A percentile compares a stretch with the other conserved stretches of the same genome.
Evolutionary conservation across 2,329 filamentous ascomycete species (phyloP).

Genomic region (Cladosporium sp.): DNA sequence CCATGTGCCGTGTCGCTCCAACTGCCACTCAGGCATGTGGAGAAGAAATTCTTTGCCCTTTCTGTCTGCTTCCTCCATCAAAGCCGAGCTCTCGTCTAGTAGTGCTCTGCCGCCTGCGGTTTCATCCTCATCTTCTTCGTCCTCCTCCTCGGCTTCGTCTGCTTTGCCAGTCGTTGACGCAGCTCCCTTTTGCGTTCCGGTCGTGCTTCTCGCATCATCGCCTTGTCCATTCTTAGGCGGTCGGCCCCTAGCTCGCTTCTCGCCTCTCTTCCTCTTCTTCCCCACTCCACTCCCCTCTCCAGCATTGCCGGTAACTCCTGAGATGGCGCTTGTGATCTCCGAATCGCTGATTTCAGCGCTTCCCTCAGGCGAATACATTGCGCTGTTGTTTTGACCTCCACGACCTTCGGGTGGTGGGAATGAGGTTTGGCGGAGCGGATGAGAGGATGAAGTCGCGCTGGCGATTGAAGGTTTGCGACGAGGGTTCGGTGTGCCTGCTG

Average conservation of each 20-base stretch:
- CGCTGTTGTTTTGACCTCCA: background rate
- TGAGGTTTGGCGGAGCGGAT: conserved; percentile 74
- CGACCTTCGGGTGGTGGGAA: conserved; percentile 58
- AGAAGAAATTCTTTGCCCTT: conserved; percentile 39
- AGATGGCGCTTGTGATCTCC: conserved; percentile 31
- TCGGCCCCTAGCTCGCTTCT: conserved; percentile 23
- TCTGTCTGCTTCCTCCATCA: conserved; percentile 11
- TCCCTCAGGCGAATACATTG: conserved; percentile 25
- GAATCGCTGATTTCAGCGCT: conserved; percentile 30
- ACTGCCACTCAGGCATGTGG: conserved; percentile 59
- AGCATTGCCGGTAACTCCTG: conserved; percentile 31
- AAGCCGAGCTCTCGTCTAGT: conserved; percentile 15
- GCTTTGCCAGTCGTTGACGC: conserved; percentile 1
- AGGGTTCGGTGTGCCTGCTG: conserved; percentile 49
- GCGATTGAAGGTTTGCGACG: conserved; percentile 67
- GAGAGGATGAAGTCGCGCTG: conserved; percentile 51
- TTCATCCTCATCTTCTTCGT: conserved; percentile 53
- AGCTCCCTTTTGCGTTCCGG: conserved; percentile 34
- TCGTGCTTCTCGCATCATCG: conserved; percentile 24
- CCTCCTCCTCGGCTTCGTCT: conserved; percentile 40
- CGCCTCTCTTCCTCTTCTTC: conserved; percentile 26
- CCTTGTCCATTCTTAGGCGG: conserved; percentile 16
- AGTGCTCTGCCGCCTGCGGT: conserved; percentile 43
- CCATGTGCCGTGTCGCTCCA: conserved; percentile 66
- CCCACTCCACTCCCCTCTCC: conserved; percentile 13